phyloP scores from a whole-genome alignment of 2,329 filamentous ascomycete species.

The Leptographium procerum region DNA sequence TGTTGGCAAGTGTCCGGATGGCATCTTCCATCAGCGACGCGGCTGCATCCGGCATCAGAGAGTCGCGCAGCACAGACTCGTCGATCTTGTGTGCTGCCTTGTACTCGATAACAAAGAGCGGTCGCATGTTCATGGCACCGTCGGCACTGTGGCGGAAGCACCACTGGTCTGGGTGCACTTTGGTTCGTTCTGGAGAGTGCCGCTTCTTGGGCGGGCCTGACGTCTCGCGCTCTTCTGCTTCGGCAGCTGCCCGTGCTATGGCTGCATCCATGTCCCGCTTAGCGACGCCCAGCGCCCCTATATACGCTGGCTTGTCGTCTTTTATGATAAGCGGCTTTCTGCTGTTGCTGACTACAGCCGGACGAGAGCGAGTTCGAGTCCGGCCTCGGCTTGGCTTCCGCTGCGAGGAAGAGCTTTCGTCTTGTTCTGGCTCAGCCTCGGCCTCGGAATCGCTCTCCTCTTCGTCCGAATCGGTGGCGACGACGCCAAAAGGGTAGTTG shows the following conservation, averaged over 20 bases:
- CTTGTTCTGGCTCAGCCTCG: not conserved
- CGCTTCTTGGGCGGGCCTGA: not conserved
- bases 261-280: conserved; percentile 5
- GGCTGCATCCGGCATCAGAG: not conserved
- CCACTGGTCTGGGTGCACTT: conserved; percentile 4
- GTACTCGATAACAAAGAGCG: conserved; percentile 8
- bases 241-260: not conserved
- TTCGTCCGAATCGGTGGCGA: conserved; percentile 4
- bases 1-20: not conserved
- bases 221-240: not conserved
- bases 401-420: not conserved
- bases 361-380: no score
- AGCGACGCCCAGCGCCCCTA: not conserved
- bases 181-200: not conserved
- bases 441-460: not conserved
- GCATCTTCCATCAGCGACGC: conserved; percentile 2
- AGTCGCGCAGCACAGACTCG: not conserved
- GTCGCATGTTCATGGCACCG: not conserved
- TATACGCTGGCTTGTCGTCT: not conserved
- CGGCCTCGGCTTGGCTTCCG: not conserved
- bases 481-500: conserved; percentile 4
- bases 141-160: conserved; percentile 3
- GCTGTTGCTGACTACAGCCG: no score
- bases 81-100: conserved; percentile 8
- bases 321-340: not conserved